Conservation (phyloP, 257 asterid genomes). For the Capsicum chinense region DNA sequence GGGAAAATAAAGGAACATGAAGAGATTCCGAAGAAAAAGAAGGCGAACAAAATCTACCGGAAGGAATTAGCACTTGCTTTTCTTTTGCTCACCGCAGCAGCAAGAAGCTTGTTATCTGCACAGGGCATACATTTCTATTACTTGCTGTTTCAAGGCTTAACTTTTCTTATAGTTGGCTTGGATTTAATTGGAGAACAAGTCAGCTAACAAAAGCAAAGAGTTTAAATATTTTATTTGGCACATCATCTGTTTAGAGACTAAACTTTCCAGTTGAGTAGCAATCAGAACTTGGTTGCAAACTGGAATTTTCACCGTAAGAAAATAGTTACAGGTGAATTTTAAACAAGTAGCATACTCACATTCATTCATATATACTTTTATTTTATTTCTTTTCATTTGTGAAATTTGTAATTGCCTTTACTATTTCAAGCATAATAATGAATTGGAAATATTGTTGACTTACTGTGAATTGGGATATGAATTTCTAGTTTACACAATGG, state of each 20-base stretch:
- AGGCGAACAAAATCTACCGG: conserved; percentile 71
- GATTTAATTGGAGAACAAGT: conserved; percentile 93
- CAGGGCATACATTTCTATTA: conserved; percentile 94
- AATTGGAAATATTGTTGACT: conserved; percentile 26
- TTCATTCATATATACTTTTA: conserved; percentile 32
- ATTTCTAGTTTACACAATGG: neutral
- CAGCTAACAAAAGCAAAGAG: conserved; percentile 45
- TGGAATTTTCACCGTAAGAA: conserved; percentile 37
- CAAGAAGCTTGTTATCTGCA: conserved; percentile 77
- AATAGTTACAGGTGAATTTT: conserved; percentile 33
- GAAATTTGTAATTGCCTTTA: conserved; percentile 31
- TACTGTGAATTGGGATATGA: neutral
- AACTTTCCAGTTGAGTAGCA: conserved; percentile 36
- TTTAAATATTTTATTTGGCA: conserved; percentile 24
- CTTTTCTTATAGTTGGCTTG: conserved; percentile 80
- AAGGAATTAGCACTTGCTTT: conserved; percentile 84
- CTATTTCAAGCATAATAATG: conserved; percentile 21
- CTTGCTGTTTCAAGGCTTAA: conserved; percentile 83
- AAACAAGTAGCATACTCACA: conserved; percentile 32
- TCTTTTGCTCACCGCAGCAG: conserved; percentile 80
- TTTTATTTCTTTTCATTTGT: conserved; percentile 32
- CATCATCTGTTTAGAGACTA: conserved; percentile 38
- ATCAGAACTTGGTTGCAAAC: conserved; percentile 32
- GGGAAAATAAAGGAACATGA: conserved; percentile 58
- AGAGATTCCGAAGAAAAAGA: conserved; percentile 43